These are phyloP conservation scores for Blastobotrys terrestris DNA, from an alignment of 805 yeast genomes.

Conservation along the genomic window DNA sequence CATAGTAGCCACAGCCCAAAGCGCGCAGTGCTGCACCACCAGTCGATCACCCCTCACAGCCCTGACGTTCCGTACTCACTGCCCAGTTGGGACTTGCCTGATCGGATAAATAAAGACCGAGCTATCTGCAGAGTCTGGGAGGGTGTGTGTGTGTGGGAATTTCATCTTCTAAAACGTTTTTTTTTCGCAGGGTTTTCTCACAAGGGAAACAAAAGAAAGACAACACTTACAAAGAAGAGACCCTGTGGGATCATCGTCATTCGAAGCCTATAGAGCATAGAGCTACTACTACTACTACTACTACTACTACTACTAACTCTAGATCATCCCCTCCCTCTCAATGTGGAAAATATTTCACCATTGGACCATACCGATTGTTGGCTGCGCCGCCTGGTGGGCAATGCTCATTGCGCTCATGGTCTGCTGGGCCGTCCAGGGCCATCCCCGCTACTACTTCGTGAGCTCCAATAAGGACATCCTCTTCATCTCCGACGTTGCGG, in stretches of 20 bases:
- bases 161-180: no score
- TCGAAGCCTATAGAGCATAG: no score
- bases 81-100: neutral
- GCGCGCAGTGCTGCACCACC: neutral
- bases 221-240: no score
- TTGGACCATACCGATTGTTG: conserved; percentile 55
- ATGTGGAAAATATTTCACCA: conserved; percentile 26
- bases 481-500: conserved; percentile 82
- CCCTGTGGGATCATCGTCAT: no score
- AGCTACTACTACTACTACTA: no score
- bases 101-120: neutral
- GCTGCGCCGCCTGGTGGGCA: conserved; percentile 78
- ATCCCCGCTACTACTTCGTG: conserved; percentile 60
- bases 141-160: neutral
- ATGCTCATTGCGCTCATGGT: conserved; percentile 76
- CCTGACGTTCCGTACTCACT: neutral
- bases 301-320: neutral
- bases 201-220: no score
- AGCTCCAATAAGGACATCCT: conserved; percentile 39
- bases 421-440: conserved; percentile 78
- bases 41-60: neutral
- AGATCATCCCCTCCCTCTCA: neutral
- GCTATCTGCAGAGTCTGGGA: neutral
- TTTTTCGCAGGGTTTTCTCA: no score
- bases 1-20: neutral